Evolutionary conservation across 148 eudicot genomes (phyloP), one percentile per base, ranked within the genome.

Genomic region (Rhododendron kiyosumense): DNA sequence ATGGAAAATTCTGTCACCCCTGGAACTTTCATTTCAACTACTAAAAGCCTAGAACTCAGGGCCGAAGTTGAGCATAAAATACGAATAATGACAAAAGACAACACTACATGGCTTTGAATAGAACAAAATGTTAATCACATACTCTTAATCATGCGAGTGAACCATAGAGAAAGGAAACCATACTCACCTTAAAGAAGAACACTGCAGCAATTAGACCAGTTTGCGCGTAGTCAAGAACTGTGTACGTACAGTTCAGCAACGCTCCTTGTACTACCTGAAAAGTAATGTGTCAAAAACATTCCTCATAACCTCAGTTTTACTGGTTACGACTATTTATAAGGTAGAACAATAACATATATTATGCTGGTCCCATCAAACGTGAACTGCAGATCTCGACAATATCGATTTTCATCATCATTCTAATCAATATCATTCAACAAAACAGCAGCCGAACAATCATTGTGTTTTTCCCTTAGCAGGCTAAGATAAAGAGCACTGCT

Each of bases 141-240:
- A 59, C 34, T 38, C 34, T 79, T 69, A 36, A 71, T 41, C 34
- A 61, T 45, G 36, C 77, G 6, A 46, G 30, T 75, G 71, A 59
- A 85, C 4, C 6, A 17, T 71, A 38, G 69, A n/a, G 73, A 26
- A 61, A 82, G 52, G 13, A 26, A 61, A 38, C 83, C 73, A 79
- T 11, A 79, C 89, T 90, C 85, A 95, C 99, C 92, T 97, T 97
- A 89, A 97, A 97, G 91, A 95, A 89, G 88, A 97, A 97, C 61
- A 97, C 99, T 3, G 99, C 93, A 8, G 99, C 99, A 90, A 97
- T 97, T 48, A 97, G 88, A 84, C 99, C 98, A 41, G 98, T 97
- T 84, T 97, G 98, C 8, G 99, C 98, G 89, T 97, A 97, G 89
- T 97, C 99, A 76, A 97, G 98, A 83, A 94, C 95, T 73, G 93